Conservation (phyloP, 2,329 filamentous ascomycete genomes). For the Trichoderma atroviride region DNA sequence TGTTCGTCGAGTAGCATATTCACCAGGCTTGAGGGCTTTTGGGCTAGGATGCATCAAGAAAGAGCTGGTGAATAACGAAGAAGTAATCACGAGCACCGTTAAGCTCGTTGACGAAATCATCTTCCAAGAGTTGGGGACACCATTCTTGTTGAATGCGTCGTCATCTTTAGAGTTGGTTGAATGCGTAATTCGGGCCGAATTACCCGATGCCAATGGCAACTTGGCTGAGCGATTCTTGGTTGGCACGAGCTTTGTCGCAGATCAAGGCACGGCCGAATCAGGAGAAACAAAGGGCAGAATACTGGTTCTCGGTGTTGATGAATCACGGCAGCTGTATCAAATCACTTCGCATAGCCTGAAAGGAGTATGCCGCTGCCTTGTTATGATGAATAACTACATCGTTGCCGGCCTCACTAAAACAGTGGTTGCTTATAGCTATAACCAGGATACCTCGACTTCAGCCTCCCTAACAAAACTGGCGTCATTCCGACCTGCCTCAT, state of each 20-base stretch:
- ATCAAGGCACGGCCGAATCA: constrained; percentile 55
- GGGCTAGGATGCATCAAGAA: constrained; percentile 84
- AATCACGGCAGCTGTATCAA: constrained; percentile 71
- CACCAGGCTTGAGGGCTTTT: constrained; percentile 75
- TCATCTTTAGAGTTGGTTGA: constrained; percentile 74
- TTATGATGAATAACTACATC: constrained; percentile 73
- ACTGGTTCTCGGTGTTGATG: constrained; percentile 79
- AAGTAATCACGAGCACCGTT: constrained; percentile 78
- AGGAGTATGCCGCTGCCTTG: constrained; percentile 79
- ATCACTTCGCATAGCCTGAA: constrained; percentile 71
- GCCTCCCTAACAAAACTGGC: constrained; percentile 70
- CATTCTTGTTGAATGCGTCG: constrained; percentile 60
- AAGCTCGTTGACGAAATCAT: constrained; percentile 88
- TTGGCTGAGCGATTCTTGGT: constrained; percentile 81
- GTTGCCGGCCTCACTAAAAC: constrained; percentile 91
- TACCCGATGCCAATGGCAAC: constrained; percentile 61
- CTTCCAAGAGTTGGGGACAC: constrained; percentile 74
- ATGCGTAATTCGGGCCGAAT: constrained; percentile 75
- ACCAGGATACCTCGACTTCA: constrained; percentile 57
- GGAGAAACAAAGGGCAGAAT: constrained; percentile 70
- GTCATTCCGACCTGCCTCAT: constrained; percentile 78
- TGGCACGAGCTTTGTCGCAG: constrained; percentile 77
- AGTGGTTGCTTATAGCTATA: constrained; percentile 62
- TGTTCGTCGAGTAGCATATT: constrained; percentile 85
- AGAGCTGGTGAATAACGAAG: constrained; percentile 69